These are phyloP conservation scores for Aspergillus aculeatinus DNA, from an alignment of 2,329 filamentous ascomycete species.

Conservation along the genomic window DNA sequence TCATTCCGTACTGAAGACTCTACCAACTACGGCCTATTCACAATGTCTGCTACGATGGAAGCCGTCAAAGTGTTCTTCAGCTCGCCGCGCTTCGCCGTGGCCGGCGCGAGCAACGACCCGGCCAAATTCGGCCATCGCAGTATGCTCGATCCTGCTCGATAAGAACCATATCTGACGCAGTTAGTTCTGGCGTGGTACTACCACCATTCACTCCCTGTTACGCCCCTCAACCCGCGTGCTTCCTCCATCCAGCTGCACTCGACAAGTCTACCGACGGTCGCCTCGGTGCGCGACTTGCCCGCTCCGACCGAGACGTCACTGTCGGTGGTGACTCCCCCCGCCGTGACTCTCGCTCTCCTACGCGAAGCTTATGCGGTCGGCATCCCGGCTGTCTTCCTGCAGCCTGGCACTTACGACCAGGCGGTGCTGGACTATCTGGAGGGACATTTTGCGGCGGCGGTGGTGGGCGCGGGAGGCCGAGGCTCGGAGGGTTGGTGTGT, in stretches of 20 bases:
- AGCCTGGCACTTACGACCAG: constrained; percentile 84
- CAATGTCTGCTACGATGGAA: constrained; percentile 23
- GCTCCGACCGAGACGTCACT: constrained; percentile 70
- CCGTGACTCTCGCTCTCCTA: constrained; percentile 70
- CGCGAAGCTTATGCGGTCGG: constrained; percentile 74
- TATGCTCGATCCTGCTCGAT: constrained; percentile 39
- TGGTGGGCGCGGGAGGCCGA: constrained; percentile 64
- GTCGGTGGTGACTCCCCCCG: constrained; percentile 83
- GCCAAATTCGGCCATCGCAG: constrained; percentile 87
- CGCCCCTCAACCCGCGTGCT: constrained; percentile 76
- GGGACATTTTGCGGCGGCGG: constrained; percentile 65
- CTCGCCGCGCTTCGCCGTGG: constrained; percentile 78
- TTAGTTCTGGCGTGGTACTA: constrained; percentile 90
- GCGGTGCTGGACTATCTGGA: constrained; percentile 69
- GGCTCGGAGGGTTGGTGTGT: constrained; percentile 83
- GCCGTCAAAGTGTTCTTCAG: constrained; percentile 77
- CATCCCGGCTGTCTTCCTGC: constrained; percentile 77
- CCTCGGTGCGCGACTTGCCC: constrained; percentile 64
- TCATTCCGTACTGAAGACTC: not conserved
- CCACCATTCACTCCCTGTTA: constrained; percentile 69
- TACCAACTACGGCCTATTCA: not conserved
- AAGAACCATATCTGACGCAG: constrained; percentile 1
- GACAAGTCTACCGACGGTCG: constrained; percentile 61
- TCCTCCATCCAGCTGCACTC: constrained; percentile 62
- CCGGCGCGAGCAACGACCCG: constrained; percentile 81